Evolutionary conservation across 345 rosid genomes (phyloP).

Genomic region (Bruguiera sexangula): DNA sequence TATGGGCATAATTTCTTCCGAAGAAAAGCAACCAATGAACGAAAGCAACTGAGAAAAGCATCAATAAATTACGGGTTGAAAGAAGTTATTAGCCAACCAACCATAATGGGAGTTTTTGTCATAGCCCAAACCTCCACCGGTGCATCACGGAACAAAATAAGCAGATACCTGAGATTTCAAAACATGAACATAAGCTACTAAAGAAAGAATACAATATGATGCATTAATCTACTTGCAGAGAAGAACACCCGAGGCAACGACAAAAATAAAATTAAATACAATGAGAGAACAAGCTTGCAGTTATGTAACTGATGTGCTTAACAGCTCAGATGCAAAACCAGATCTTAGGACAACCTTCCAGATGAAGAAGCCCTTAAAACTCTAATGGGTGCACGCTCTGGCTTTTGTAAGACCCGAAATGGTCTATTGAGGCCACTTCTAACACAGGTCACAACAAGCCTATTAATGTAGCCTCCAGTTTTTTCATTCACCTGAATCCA

Average conservation of each 20-base stretch:
- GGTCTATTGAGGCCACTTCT: slow-evolving; percentile 92
- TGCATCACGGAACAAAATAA: slow-evolving; percentile 95
- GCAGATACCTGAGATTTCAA: slow-evolving; percentile 68
- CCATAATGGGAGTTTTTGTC: slow-evolving; percentile 96
- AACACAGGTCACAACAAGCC: slow-evolving; percentile 82
- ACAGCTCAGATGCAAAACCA: slow-evolving; percentile 12
- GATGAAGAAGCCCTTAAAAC: slow-evolving; percentile 94
- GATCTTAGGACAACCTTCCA: slow-evolving; percentile 63
- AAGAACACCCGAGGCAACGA: neutral
- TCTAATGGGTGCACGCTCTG: slow-evolving; percentile 93
- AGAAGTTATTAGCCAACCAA: slow-evolving; percentile 34
- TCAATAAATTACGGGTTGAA: neutral
- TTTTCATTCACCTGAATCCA: slow-evolving; percentile 75
- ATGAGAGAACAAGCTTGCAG: neutral
- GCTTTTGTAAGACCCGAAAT: slow-evolving; percentile 89
- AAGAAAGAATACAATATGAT: neutral
- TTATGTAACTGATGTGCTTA: neutral
- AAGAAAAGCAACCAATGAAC: neutral
- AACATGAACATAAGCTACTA: neutral
- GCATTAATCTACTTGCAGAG: neutral
- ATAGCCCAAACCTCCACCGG: slow-evolving; percentile 99
- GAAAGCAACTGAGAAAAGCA: neutral
- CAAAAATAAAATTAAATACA: neutral
- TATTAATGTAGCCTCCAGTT: slow-evolving; percentile 86
- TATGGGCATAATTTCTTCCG: neutral